phyloP scores from a whole-genome alignment of 331 rosid species.

The Quercus lobata region DNA sequence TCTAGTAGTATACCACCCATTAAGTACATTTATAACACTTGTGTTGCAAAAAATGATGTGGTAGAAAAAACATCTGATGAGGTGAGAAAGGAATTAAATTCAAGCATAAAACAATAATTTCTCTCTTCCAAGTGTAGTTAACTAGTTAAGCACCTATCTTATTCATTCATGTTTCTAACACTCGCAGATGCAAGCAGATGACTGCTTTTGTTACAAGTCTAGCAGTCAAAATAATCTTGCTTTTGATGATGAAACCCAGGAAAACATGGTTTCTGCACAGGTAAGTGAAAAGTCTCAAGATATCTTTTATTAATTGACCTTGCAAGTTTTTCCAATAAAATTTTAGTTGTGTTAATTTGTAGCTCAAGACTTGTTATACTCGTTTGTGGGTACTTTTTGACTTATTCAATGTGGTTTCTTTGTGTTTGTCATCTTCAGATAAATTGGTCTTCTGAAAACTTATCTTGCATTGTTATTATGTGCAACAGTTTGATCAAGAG shows the following conservation, averaged over 20 bases:
- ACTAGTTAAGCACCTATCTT: too few relatives aligned
- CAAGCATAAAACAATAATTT: too few relatives aligned
- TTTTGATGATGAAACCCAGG: neutral
- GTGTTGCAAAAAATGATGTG: constrained; percentile 27
- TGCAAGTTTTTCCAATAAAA: constrained; percentile 2
- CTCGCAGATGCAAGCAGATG: constrained; percentile 26
- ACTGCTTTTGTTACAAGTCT: constrained; percentile 20
- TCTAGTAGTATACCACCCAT: too few relatives aligned
- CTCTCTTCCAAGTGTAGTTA: neutral
- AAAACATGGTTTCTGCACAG: constrained; percentile 16
- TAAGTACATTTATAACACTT: neutral
- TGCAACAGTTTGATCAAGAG: constrained; percentile 28
- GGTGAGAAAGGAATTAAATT: constrained; percentile 33
- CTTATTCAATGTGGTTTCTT: constrained; percentile 4
- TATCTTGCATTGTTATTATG: constrained; percentile 14
- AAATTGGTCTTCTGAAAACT: neutral
- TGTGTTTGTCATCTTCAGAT: neutral
- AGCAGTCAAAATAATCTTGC: constrained; percentile 9
- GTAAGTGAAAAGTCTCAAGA: constrained; percentile 43
- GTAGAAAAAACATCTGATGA: constrained; percentile 12
- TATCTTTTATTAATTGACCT: constrained; percentile 2
- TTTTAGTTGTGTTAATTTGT: neutral
- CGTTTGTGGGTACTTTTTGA: neutral
- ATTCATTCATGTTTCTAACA: neutral
- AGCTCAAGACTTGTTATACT: constrained; percentile 4